Evolutionary conservation across 2,329 filamentous ascomycete genomes (phyloP), one percentile per base, ranked within the genome.

Genomic region (Claviceps pusilla): DNA sequence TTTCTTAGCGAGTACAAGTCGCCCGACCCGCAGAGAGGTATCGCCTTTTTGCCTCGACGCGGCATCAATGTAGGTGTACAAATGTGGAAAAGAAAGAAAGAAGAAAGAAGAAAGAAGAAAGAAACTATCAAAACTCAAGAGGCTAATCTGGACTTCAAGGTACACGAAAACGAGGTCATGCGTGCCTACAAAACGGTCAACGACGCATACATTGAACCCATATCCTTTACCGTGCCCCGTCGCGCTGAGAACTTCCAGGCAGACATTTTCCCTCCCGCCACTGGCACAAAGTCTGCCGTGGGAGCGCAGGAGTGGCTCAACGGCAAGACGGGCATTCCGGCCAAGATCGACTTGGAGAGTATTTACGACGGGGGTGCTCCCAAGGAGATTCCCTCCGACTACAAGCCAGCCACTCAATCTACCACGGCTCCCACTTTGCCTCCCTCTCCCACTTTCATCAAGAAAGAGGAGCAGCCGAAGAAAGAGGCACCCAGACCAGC

Each of bases 1-100:
- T 95, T 87, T 71, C 75, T 98, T 54, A 94, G 89, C 59, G 91
- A 97, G 69, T 93, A 97, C 78, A 95, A 96, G 73, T 97, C 93
- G n/a, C 75, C 77, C 43, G 93, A 98, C 60, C 91, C 93, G 37
- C 93, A 98, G 73, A 83, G 93, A 66, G 93, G 93, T 63, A 79
- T 98, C 63, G 93, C 89, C 39, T 97, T 98, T 70, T 72, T 97
- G 66, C 93, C 93, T 53, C 91, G 95, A 72, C 87, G 93, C 59
- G 93, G 91, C 59, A 87, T 98, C 63, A 95, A 96, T 68, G 86
- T 86, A 66, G 66, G 79, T 68, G 46, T 11, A 24, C 12, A 28
- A 28, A 6, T 5, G 28, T 46, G 14, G 9, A 46, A 5, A 29
- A 12, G 12, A 9, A 5, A 5, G 11, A 46, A 37, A 49, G n/a